phyloP scores from a whole-genome alignment of 495 filamentous ascomycete species.

The Xylona heveae region DNA sequence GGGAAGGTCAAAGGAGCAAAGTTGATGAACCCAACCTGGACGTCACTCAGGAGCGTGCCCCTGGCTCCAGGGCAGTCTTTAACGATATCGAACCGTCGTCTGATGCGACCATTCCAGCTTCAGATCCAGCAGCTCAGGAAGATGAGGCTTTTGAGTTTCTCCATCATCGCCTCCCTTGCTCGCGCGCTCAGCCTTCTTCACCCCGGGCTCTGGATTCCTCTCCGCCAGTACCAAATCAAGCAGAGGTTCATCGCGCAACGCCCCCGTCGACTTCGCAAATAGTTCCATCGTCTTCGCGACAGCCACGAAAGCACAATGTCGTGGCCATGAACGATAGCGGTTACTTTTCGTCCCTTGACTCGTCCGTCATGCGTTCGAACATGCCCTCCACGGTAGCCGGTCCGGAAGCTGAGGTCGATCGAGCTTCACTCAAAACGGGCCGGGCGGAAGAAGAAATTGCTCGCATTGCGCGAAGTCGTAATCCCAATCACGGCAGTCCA shows the following conservation, averaged over 20 bases:
- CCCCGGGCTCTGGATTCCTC: constrained; percentile 60
- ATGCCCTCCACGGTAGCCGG: constrained; percentile 37
- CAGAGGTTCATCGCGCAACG: constrained; percentile 33
- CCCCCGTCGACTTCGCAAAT: constrained; percentile 55
- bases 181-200: constrained; percentile 31
- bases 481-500: constrained; percentile 84
- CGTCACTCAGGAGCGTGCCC: no score
- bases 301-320: constrained; percentile 48
- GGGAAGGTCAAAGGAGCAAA: no score
- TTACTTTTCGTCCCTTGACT: constrained; percentile 95
- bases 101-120: constrained; percentile 84
- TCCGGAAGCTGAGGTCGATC: constrained; percentile 49
- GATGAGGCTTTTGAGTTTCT: constrained; percentile 27
- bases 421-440: constrained; percentile 62
- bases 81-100: constrained; percentile 55
- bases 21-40: no score
- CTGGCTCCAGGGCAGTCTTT: no score
- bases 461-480: constrained; percentile 74
- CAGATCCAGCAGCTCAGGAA: constrained; percentile 50
- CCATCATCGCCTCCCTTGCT: constrained; percentile 14
- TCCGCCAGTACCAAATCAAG: constrained; percentile 53
- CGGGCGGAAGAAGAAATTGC: constrained; percentile 92
- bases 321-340: constrained; percentile 77
- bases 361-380: constrained; percentile 59
- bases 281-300: constrained; percentile 34